Evolutionary conservation across 2,329 filamentous ascomycete genomes (phyloP), one percentile per base, ranked within the genome.

Genomic region (Acrodontium crateriforme): DNA sequence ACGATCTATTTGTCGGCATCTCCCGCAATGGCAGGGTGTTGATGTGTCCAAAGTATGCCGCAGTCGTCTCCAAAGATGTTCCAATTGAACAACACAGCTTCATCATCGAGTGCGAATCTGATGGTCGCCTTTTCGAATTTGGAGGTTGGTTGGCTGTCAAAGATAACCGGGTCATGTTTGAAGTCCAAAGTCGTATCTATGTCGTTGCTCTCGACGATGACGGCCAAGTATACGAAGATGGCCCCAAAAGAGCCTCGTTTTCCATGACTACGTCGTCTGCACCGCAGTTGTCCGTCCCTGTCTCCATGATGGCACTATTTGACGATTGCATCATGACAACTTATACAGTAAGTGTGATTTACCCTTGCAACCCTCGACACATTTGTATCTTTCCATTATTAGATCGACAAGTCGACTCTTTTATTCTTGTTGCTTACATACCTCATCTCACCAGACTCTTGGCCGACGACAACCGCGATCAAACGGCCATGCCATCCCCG

Each of bases 241-340:
- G 25, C 36, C 43, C 15, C 13, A 40, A 17, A 41, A 49, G n/a
- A 29, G 54, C 27, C 6, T 41, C 37, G 2, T 44, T 39, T 26
- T 32, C 34, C 10, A 13, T 40, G 16, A 34, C 49, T 3, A 56
- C 55, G 2, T 53, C 52, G 32, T 51, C 53, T 4, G 45, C 50
- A 5, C 46, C 50, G 2, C 53, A 53, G 34, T 44, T 60, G n/a
- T 42, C 52, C 0, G 53, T 58, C 1, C 60, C 60, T 0, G 54
- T 63, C 15, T 60, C 55, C 33, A 63, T 60, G 40, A 63, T 64
- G 60, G 52, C 45, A 0, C 29, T 63, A 6, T 62, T 52, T 27
- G 59, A 63, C 27, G 60, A 64, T 41, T 58, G 56, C 19, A 54
- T 64, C 28, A 59, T 63, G 54, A 52, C 49, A 15, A 63, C 59